These are phyloP conservation scores for Vaccinium macrocarpon DNA, from an alignment of 148 eudicot species.

Conservation along the genomic window DNA sequence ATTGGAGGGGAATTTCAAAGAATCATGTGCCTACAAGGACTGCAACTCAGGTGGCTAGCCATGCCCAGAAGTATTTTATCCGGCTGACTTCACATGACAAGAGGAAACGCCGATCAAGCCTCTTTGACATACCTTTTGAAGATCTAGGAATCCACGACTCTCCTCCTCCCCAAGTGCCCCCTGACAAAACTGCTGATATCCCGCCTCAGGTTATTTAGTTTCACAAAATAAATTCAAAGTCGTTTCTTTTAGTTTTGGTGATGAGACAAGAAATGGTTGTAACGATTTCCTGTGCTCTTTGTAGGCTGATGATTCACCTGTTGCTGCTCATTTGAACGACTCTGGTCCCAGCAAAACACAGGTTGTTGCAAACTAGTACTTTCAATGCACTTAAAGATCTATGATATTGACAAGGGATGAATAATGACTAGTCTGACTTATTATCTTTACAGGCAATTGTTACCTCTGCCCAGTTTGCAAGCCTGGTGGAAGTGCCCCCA, in stretches of 20 bases:
- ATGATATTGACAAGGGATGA: not conserved
- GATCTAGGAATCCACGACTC: not conserved
- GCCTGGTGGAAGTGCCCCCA: slow-evolving; percentile 20
- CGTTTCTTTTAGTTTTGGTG: not conserved
- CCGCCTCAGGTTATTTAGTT: slow-evolving; percentile 17
- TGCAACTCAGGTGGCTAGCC: slow-evolving; percentile 43
- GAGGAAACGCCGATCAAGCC: slow-evolving; percentile 31
- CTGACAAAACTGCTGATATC: slow-evolving; percentile 10
- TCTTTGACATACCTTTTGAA: slow-evolving; percentile 28
- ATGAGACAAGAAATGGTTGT: not conserved
- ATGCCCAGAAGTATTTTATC: slow-evolving; percentile 36
- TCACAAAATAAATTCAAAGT: not conserved
- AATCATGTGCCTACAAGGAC: slow-evolving; percentile 27
- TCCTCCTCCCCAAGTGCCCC: slow-evolving; percentile 11
- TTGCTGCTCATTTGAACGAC: not conserved
- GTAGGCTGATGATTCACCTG: not conserved
- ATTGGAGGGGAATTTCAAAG: slow-evolving; percentile 34
- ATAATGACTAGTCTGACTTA: not conserved
- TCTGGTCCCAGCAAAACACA: not conserved
- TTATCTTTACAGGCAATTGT: slow-evolving; percentile 12
- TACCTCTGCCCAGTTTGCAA: slow-evolving; percentile 6
- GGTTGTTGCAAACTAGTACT: not conserved
- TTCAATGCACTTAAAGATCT: not conserved
- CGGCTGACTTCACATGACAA: slow-evolving; percentile 20
- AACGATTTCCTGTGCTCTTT: not conserved